Evolutionary conservation across 2,329 filamentous ascomycete species (phyloP).

Genomic region (Hymenoscyphus scutula): DNA sequence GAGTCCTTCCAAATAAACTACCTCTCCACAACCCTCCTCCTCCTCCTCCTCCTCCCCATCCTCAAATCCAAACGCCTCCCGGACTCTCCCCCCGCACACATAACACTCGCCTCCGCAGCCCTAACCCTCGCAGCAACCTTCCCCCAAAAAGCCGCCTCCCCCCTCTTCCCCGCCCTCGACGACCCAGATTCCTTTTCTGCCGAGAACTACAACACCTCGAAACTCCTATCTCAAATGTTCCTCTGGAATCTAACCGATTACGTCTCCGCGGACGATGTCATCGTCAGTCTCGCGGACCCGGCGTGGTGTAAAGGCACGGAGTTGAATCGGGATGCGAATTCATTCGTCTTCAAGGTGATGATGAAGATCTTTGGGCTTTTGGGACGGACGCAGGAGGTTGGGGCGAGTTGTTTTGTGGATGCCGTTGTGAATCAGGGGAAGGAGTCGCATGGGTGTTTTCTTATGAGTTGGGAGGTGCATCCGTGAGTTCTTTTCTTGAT

Average conservation of each 20-base stretch:
- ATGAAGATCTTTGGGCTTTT: conserved; percentile 29
- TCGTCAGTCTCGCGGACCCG: conserved; percentile 41
- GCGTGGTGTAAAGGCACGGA: conserved; percentile 41
- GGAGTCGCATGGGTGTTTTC: conserved; percentile 50
- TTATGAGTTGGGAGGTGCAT: conserved; percentile 36
- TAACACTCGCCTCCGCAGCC: conserved; percentile 37
- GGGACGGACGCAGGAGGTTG: conserved; percentile 40
- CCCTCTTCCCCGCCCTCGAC: conserved; percentile 37
- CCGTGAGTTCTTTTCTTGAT: conserved; percentile 11
- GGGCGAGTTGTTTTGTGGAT: conserved; percentile 48
- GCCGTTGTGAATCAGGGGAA: conserved; percentile 45
- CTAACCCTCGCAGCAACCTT: conserved; percentile 32
- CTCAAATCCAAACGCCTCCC: conserved; percentile 23
- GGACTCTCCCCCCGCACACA: conserved; percentile 15
- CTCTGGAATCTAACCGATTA: conserved; percentile 40
- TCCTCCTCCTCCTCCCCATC: conserved; percentile 31
- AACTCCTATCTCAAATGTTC: conserved; percentile 38
- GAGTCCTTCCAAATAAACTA: conserved; percentile 40
- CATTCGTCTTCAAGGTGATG: conserved; percentile 22
- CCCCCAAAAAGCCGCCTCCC: conserved; percentile 27
- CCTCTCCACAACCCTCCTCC: conserved; percentile 28
- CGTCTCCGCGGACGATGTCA: conserved; percentile 37
- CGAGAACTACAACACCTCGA: conserved; percentile 35
- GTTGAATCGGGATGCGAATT: conserved; percentile 38
- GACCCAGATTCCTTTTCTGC: conserved; percentile 22